Evolutionary conservation across 129 eudicot species (phyloP).

Genomic region (Lactuca saligna): DNA sequence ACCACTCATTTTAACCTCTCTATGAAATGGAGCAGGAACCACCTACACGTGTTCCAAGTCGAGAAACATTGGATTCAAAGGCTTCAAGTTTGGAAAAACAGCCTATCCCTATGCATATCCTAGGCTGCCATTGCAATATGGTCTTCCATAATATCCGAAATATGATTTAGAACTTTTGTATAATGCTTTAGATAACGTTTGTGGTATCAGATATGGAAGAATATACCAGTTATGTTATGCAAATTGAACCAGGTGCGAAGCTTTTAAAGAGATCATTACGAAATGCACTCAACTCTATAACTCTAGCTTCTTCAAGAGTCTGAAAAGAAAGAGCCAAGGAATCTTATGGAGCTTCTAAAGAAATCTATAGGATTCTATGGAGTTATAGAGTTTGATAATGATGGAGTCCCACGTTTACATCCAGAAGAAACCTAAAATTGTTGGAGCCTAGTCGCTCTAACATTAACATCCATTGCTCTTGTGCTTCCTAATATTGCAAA

Average conservation of each 20-base stretch:
- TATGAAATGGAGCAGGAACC: not conserved
- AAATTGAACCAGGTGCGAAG: too few species aligned
- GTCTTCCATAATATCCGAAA: constrained; percentile 7
- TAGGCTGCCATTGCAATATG: constrained; percentile 10
- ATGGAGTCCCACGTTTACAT: too few species aligned
- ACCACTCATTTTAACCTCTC: not conserved
- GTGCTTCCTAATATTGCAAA: constrained; percentile 28
- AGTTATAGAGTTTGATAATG: too few species aligned
- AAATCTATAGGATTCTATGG: too few species aligned
- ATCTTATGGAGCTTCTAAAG: too few species aligned
- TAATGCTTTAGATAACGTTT: not conserved
- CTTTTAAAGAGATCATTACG: too few species aligned
- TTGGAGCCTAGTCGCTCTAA: constrained; percentile 39
- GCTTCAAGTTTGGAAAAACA: constrained; percentile 26
- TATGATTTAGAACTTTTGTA: constrained; percentile 1
- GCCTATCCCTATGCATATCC: constrained; percentile 6
- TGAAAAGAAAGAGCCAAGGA: too few species aligned
- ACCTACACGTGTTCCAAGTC: constrained; percentile 1
- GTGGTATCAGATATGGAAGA: not conserved
- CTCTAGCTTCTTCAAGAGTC: too few species aligned
- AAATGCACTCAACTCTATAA: too few species aligned
- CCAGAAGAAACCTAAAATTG: constrained; percentile 22
- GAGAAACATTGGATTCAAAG: constrained; percentile 33
- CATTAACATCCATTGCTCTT: constrained; percentile 36
- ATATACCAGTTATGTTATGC: too few species aligned